phyloP scores from a whole-genome alignment of 805 yeast genomes.

The Starmerella sp. region DNA sequence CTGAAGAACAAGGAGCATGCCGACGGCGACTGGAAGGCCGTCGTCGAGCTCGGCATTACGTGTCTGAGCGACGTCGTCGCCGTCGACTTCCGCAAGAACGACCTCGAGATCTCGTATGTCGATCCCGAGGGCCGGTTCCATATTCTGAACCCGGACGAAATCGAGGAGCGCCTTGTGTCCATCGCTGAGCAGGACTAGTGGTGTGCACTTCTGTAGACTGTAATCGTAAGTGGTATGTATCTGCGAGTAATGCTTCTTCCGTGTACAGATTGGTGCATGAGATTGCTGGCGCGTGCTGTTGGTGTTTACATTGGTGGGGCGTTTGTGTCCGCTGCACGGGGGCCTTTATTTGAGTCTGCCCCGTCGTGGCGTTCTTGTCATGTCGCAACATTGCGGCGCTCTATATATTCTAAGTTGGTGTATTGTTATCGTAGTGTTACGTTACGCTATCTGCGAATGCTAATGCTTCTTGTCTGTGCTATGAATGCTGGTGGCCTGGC shows the following conservation, averaged over 20 bases:
- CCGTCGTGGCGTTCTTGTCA: neutral
- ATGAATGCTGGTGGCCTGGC: neutral
- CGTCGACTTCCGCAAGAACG: conserved; percentile 88
- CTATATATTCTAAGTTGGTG: too few species aligned
- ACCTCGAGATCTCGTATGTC: conserved; percentile 87
- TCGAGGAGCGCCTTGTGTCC: conserved; percentile 85
- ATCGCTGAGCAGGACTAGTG: conserved; percentile 88
- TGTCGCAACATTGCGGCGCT: neutral
- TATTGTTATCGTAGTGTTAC: too few species aligned
- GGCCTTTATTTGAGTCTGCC: too few species aligned
- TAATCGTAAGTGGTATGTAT: neutral
- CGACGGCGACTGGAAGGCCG: conserved; percentile 75
- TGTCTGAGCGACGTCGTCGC: conserved; percentile 78
- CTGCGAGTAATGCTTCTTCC: too few species aligned
- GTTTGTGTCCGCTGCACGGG: too few species aligned
- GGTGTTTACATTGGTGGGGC: too few species aligned
- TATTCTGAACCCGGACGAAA: conserved; percentile 68
- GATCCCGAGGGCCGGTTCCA: conserved; percentile 53
- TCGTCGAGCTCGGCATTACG: conserved; percentile 80
- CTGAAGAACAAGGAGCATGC: conserved; percentile 62
- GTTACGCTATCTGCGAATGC: neutral
- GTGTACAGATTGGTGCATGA: too few species aligned
- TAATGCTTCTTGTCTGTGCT: neutral
- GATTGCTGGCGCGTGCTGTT: too few species aligned
- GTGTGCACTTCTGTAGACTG: neutral